Evolutionary conservation across 2,329 filamentous ascomycete genomes (phyloP), one percentile per base, ranked within the genome.

Genomic region (Colletotrichum sp.): DNA sequence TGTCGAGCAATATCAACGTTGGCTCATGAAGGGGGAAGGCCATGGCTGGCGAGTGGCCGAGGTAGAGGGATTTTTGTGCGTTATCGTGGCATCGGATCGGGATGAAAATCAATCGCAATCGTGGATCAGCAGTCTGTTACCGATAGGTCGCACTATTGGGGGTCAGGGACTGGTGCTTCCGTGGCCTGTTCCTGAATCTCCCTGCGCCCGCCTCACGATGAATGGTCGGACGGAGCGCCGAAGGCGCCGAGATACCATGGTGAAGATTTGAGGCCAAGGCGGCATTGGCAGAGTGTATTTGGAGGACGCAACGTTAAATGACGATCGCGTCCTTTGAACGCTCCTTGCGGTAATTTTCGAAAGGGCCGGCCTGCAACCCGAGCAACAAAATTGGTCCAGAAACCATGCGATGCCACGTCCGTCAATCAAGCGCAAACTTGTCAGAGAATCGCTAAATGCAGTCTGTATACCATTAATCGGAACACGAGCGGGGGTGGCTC

Each of bases 141-240:
- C 65, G 70, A 76, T 62, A 68, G 30, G 64, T 60, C 74, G 24
- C 44, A 64, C 57, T 26, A 65, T 55, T 16, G 18, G 13, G 8
- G 12, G 55, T 55, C 44, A 60, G 65, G 59, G 74, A 59, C 34
- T 69, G 57, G 71, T 32, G 59, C 59, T 65, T 73, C 57, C 49
- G 59, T 73, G 64, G 57, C 57, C 70, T 74, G 74, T 76, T 76
- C 70, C 74, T 76, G 70, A 74, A 65, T 76, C 34, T 69, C 57
- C 15, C 74, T 65, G 62, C 62, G 34, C 39, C 12, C 12, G 39
- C 69, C 36, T 72, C 73, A 72, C 73, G 32, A 64, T 62, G 55
- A 44, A 68, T 72, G 73, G 55, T 32, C 63, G 39, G 64, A 73
- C 57, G 63, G 64, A 49, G 59, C 70, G 74, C 70, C 64, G 49